Evolutionary conservation across 2,329 filamentous ascomycete species (phyloP), one percentile per base, ranked within the genome.

Genomic region (Claviceps humidiphila): DNA sequence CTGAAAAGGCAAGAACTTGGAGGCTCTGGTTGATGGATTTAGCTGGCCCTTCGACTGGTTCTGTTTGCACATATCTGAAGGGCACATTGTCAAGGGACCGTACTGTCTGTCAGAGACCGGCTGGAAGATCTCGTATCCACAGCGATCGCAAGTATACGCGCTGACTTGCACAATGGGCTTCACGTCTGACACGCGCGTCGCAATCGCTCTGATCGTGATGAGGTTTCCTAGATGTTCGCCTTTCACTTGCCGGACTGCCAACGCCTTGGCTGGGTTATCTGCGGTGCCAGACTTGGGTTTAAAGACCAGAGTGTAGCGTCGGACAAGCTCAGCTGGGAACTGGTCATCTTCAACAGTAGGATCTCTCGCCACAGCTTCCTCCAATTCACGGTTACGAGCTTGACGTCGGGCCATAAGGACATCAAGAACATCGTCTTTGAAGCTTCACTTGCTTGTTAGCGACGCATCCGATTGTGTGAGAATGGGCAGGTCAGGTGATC

Each of bases 131-230:
- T 98, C 93, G 65, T 86, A 90, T 54, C 93, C 93, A 63, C 93
- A 98, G 56, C 89, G 84, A 68, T 98, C 93, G 70, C 93, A 98
- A 51, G 90, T 93, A 70, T 98, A 98, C 40, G 93, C 93, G 67
- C 95, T 96, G 64, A 98, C 94, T 64, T 91, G 87, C n/a, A 97
- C 87, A 11, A 93, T 83, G 40, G 93, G 93, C 74, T 98, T 98
- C 61, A 98, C 93, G 64, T 98, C 93, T 2, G 93, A 96, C 1
- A 97, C 93, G 63, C 93, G 80, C 1, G 93, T 98, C 2, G 90
- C 84, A 57, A 98, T 98, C 57, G 90, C 91, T 53, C 93, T 84
- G 48, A 98, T 80, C 4, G 93, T 97, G 66, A 98, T 97, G 57
- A 98, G 79, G 61, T 87, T 83, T 47, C 93, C 93, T 2, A 98